A percentile compares a stretch with the other conserved stretches of the same genome.
These are phyloP conservation scores for Aureobasidium sp. DNA, from an alignment of 2,329 filamentous ascomycete species.

Conservation along the genomic window DNA sequence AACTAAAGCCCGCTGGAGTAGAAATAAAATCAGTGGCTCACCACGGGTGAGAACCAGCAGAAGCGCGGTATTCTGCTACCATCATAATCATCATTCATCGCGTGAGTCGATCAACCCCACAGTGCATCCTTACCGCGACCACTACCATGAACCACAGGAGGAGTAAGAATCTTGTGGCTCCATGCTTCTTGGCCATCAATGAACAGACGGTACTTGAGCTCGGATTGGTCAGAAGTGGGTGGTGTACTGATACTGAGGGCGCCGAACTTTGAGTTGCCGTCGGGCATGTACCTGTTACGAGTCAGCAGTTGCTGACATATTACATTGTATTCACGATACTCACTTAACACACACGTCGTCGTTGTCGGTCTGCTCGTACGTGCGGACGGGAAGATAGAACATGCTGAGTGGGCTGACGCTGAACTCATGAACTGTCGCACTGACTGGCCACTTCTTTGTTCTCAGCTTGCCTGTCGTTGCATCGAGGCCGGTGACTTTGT, in stretches of 20 bases:
- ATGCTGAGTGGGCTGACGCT: conserved; percentile 85
- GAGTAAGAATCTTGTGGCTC: conserved; percentile 47
- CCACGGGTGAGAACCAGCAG: background rate
- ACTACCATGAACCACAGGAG: conserved; percentile 32
- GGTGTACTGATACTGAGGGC: conserved; percentile 68
- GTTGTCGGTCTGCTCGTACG: conserved; percentile 72
- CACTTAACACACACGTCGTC: conserved; percentile 81
- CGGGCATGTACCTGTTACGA: conserved; percentile 60
- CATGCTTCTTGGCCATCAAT: conserved; percentile 74
- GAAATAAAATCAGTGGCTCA: background rate
- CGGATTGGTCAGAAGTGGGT: conserved; percentile 56
- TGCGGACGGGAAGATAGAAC: conserved; percentile 80
- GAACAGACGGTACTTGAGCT: conserved; percentile 72
- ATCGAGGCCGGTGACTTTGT: conserved; percentile 30
- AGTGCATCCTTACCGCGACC: conserved; percentile 38
- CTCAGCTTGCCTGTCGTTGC: conserved; percentile 19
- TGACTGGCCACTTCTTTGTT: conserved; percentile 47
- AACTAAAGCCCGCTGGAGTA: background rate
- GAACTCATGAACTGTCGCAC: conserved; percentile 74
- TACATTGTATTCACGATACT: conserved; percentile 28
- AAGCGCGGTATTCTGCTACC: background rate
- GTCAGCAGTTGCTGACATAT: background rate
- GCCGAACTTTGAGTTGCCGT: conserved; percentile 84
- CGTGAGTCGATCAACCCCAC: conserved; percentile 28
- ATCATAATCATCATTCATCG: background rate